These are phyloP conservation scores for Novymonas esmeraldas DNA, from an alignment of 208 protist genomes.

Conservation along the genomic window DNA sequence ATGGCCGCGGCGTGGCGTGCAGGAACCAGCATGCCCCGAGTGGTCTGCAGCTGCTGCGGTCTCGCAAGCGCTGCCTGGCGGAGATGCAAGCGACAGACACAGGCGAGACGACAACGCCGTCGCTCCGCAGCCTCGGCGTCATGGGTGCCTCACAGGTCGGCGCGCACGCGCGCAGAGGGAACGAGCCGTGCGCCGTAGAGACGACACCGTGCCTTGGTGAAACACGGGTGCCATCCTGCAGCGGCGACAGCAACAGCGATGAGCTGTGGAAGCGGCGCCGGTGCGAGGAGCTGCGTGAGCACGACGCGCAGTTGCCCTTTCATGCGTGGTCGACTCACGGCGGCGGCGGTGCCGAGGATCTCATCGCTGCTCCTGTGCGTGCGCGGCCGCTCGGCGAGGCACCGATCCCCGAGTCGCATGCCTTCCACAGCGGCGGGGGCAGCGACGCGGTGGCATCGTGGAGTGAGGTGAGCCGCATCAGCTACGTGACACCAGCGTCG, in stretches of 20 bases:
- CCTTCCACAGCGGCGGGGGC: not conserved
- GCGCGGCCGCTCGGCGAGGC: too few species aligned
- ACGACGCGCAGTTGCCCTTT: too few species aligned
- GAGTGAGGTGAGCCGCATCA: slow-evolving; percentile 36
- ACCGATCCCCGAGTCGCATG: not conserved
- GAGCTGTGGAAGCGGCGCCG: slow-evolving; percentile 24
- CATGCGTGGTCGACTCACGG: slow-evolving; percentile 2
- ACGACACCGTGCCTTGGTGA: too few species aligned
- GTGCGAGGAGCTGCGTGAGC: slow-evolving; percentile 17
- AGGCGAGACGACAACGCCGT: not conserved
- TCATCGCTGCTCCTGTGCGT: slow-evolving; percentile 20
- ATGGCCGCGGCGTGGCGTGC: not conserved
- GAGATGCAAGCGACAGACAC: slow-evolving; percentile 51
- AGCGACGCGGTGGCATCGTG: slow-evolving; percentile 3
- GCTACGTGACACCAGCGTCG: slow-evolving; percentile 24
- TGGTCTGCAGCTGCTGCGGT: slow-evolving; percentile 52
- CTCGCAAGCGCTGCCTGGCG: slow-evolving; percentile 71
- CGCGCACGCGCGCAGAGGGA: too few species aligned
- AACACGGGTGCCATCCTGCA: too few species aligned
- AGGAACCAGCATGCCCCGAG: not conserved
- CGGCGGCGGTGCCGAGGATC: slow-evolving; percentile 15
- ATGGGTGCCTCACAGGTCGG: not conserved
- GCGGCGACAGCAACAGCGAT: not conserved
- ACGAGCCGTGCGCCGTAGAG: not conserved
- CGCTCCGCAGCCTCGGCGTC: too few species aligned